Evolutionary conservation across 2,329 filamentous ascomycete species (phyloP).

Genomic region (Fusarium sp.): DNA sequence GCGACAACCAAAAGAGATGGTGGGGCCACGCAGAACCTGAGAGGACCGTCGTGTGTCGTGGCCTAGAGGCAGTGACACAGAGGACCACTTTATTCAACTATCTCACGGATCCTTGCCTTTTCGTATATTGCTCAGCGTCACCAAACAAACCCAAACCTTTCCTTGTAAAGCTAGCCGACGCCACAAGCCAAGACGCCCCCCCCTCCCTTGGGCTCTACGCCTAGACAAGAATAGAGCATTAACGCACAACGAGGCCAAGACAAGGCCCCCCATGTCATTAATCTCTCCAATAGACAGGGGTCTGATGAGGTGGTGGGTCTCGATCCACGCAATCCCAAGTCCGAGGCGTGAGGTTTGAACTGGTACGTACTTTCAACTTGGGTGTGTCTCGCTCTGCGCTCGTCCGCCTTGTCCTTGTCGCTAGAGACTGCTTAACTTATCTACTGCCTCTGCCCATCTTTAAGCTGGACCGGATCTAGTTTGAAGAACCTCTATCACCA

Average conservation of each 20-base stretch:
- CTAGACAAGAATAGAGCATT: constrained; percentile 59
- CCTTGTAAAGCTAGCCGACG: constrained; percentile 50
- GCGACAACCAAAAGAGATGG: constrained; percentile 36
- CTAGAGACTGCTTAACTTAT: constrained; percentile 45
- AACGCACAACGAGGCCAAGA: constrained; percentile 52
- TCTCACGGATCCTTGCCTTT: constrained; percentile 57
- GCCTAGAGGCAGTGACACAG: constrained; percentile 48
- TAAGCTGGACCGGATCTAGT: constrained; percentile 36
- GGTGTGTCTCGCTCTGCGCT: constrained; percentile 35
- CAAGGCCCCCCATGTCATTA: constrained; percentile 52
- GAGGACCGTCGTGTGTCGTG: constrained; percentile 31
- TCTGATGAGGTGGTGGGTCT: constrained; percentile 43
- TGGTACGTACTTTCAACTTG: constrained; percentile 43
- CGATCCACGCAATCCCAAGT: constrained; percentile 54
- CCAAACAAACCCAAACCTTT: constrained; percentile 50
- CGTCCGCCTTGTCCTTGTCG: constrained; percentile 45
- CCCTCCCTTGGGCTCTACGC: constrained; percentile 33
- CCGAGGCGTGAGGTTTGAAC: constrained; percentile 44
- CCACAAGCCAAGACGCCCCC: constrained; percentile 49
- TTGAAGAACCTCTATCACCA: constrained; percentile 47
- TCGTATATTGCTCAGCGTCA: constrained; percentile 65
- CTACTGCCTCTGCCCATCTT: constrained; percentile 44
- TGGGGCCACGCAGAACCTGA: constrained; percentile 33
- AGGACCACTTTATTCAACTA: constrained; percentile 60
- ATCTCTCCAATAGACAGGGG: constrained; percentile 51